These are phyloP conservation scores for Fusarium sp. DNA, from an alignment of 2,329 filamentous ascomycete genomes.

Conservation along the genomic window DNA sequence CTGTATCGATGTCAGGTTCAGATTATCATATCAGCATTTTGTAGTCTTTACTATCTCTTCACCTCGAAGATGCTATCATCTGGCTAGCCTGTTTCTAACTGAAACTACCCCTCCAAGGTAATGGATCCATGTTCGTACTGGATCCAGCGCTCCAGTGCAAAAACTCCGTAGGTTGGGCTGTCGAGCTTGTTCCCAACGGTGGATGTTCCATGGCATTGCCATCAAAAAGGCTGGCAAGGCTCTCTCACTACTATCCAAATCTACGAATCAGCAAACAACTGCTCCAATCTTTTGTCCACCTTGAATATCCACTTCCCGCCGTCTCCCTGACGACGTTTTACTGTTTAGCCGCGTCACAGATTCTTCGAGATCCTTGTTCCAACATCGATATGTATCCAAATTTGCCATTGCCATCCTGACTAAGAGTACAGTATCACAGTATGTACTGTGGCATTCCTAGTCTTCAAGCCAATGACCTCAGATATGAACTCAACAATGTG, in stretches of 20 bases:
- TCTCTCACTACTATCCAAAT: constrained; percentile 1
- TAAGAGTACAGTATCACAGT: not conserved
- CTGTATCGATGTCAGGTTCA: not conserved
- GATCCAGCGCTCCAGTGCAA: not conserved
- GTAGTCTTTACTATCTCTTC: not conserved
- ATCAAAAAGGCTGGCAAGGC: constrained; percentile 22
- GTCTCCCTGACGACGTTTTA: constrained; percentile 40
- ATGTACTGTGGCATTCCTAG: not conserved
- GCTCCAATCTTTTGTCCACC: constrained; percentile 26
- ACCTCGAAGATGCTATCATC: not conserved
- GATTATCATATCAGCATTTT: not conserved
- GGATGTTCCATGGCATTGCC: constrained; percentile 37
- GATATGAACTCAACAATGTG: not conserved
- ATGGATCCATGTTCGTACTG: not conserved
- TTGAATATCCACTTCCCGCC: constrained; percentile 42
- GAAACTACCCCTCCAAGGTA: not conserved
- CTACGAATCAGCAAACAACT: constrained; percentile 12
- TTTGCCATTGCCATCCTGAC: constrained; percentile 7
- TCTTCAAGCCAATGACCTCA: not conserved
- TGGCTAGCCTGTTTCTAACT: not conserved
- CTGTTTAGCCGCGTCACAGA: constrained; percentile 8
- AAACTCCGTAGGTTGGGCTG: constrained; percentile 16
- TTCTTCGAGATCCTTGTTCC: constrained; percentile 19
- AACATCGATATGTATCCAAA: constrained; percentile 2
- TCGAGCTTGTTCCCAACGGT: constrained; percentile 22